Base-by-base conservation (phyloP, 805 yeast genomes). In the Metschnikowia koreensis region DNA sequence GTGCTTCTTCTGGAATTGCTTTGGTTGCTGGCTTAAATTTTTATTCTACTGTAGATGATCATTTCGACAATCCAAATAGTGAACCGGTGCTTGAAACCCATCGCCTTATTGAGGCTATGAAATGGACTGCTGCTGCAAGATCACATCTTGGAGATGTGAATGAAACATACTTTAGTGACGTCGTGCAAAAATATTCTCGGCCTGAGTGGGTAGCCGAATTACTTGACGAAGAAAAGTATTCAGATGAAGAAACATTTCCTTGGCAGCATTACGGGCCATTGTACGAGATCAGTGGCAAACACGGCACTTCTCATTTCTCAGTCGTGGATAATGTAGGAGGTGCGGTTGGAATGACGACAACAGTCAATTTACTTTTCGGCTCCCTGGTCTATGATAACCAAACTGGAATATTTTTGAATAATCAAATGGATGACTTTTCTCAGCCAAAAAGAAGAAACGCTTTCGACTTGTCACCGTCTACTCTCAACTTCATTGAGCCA, bases 341-440 rank as follows among this genome's bases (percentile, higher is more conserved):
- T 72, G 90, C 97, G 0, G 94, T 93, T 1, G 75, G 89, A 2
- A 76, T 92, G 76, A 93, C 98, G 0, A 87, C 97, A 1, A 92
- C 98, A 0, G 83, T 93, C 9, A 93, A 93, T 65, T 70, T 91
- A 48, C 65, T 81, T 38, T 93, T 91, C 69, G 99, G 99, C 0
- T 84, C 94, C 11, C 64, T 83, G 59, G 86, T 93, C 6, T 87
- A 86, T 64, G 97, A 93, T 65, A 84, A 86, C 1, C 66, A 53
- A 1, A 92, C 98, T 0, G 98, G 97, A 1, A 73, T 93, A 8
- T 77, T 93, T 9, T 70, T 93, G 62, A 93, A 93, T 70, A 83
- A 89, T 60, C 90, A 93, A 67, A 92, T 93, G 97, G 97, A 93
- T 67, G 98, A 93, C 65, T 93, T 93, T 63, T 86, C 96, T 8